Conservation (phyloP, 2,329 filamentous ascomycete species). For the Tricladium varicosporioides region DNA sequence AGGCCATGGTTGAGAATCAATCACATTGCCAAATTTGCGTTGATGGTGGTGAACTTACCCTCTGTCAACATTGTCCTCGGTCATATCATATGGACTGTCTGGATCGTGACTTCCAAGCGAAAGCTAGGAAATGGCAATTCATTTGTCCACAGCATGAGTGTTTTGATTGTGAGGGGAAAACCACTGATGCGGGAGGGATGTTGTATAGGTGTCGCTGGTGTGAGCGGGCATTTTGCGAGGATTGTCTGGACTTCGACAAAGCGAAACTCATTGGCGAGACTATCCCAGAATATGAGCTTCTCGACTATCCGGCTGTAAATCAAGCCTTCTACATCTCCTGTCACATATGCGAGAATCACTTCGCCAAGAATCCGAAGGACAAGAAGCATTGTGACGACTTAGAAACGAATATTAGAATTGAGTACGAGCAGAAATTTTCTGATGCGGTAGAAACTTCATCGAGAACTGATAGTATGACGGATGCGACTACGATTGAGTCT, state of each 20-base stretch:
- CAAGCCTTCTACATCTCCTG: slow-evolving; percentile 54
- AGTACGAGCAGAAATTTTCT: slow-evolving; percentile 20
- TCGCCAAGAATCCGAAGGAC: slow-evolving; percentile 31
- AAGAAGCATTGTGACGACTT: slow-evolving; percentile 30
- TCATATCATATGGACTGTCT: slow-evolving; percentile 53
- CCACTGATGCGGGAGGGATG: slow-evolving; percentile 41
- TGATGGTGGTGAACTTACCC: slow-evolving; percentile 45
- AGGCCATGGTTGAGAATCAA: slow-evolving; percentile 45
- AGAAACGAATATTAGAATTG: slow-evolving; percentile 27
- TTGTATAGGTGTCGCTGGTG: slow-evolving; percentile 54
- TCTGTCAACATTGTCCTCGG: slow-evolving; percentile 52
- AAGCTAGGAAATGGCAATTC: slow-evolving; percentile 45
- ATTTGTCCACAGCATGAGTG: slow-evolving; percentile 57
- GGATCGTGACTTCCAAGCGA: slow-evolving; percentile 38
- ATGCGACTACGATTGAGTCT: slow-evolving; percentile 34
- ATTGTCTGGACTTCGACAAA: slow-evolving; percentile 53
- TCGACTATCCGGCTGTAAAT: slow-evolving; percentile 40
- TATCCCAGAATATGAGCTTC: slow-evolving; percentile 50
- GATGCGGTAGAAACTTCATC: slow-evolving; percentile 9
- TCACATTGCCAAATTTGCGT: slow-evolving; percentile 50
- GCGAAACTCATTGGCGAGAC: slow-evolving; percentile 49
- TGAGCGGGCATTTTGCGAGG: slow-evolving; percentile 54
- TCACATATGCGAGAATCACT: slow-evolving; percentile 40
- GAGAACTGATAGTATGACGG: slow-evolving; percentile 29
- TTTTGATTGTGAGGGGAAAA: slow-evolving; percentile 50